Evolutionary conservation across 2,329 filamentous ascomycete genomes (phyloP).

Genomic region (Microsporum ferrugineum): DNA sequence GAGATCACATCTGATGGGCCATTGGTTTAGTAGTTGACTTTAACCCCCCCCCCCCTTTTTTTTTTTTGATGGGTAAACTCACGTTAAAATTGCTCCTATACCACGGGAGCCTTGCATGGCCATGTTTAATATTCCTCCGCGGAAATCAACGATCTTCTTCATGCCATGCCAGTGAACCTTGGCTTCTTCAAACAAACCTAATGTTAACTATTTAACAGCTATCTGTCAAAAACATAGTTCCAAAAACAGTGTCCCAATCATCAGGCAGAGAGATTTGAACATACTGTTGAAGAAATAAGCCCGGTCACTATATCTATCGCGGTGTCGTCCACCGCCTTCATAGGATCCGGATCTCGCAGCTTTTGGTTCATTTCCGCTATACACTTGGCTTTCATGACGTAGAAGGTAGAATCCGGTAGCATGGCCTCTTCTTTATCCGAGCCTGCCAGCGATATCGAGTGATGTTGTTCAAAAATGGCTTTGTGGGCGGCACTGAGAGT

Average conservation of each 20-base stretch:
- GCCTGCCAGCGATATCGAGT: constrained; percentile 17
- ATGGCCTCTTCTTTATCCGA: constrained; percentile 14
- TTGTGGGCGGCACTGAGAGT: constrained; percentile 30
- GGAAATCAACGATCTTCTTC: constrained; percentile 28
- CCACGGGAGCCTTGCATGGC: constrained; percentile 18
- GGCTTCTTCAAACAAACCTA: constrained; percentile 30
- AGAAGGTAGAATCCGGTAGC: constrained; percentile 27
- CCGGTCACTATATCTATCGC: constrained; percentile 30
- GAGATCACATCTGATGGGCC: constrained; percentile 22
- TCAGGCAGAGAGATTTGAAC: constrained; percentile 6
- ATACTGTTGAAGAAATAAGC: constrained; percentile 28
- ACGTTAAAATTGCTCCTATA: constrained; percentile 23
- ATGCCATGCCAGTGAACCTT: constrained; percentile 30
- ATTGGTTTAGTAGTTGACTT: neutral
- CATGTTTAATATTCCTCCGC: constrained; percentile 22
- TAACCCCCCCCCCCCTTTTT: too few relatives aligned
- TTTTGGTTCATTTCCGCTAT: constrained; percentile 26
- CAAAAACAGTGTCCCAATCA: too few relatives aligned
- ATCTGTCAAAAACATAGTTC: neutral
- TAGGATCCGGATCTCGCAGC: constrained; percentile 19
- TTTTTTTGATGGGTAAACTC: constrained; percentile 7
- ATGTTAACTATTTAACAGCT: constrained; percentile 21
- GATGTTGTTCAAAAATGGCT: constrained; percentile 23
- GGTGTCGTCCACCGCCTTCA: constrained; percentile 20
- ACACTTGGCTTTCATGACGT: constrained; percentile 28